Conservation (phyloP, 768 basidiomycete genomes). For the Austroboletus eburneus region DNA sequence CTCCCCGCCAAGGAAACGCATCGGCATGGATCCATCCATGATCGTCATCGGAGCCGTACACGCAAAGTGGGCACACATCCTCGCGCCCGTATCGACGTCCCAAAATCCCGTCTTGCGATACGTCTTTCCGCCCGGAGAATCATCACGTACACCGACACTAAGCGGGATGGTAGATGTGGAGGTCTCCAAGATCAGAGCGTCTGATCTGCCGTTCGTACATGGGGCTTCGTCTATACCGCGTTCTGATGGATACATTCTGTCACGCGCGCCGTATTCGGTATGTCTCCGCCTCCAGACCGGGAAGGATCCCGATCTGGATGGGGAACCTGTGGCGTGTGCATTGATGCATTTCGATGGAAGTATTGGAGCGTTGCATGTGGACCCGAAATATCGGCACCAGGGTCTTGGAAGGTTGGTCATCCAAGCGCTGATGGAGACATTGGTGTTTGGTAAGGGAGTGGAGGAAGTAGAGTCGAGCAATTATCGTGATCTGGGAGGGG, state of each 20-base stretch:
- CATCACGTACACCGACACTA: no score
- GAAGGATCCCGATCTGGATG: not conserved
- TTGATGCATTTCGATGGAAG: slow-evolving; percentile 22
- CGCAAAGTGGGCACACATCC: slow-evolving; percentile 8
- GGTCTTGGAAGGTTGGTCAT: slow-evolving; percentile 15
- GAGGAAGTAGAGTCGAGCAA: not conserved
- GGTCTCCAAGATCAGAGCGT: slow-evolving; percentile 7
- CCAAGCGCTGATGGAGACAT: slow-evolving; percentile 5
- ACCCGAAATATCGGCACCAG: slow-evolving; percentile 3
- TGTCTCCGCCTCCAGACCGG: slow-evolving; percentile 14
- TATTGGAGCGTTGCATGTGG: slow-evolving; percentile 12
- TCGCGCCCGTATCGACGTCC: slow-evolving; percentile 5
- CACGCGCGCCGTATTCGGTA: slow-evolving; percentile 17
- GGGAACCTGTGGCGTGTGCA: slow-evolving; percentile 9
- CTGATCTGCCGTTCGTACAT: slow-evolving; percentile 13
- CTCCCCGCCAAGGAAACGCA: not conserved
- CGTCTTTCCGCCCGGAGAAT: slow-evolving; percentile 1
- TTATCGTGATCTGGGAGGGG: slow-evolving; percentile 16
- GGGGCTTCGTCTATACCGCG: slow-evolving; percentile 10
- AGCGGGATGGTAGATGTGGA: not conserved
- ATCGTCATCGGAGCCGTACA: slow-evolving; percentile 6
- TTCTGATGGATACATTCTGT: slow-evolving; percentile 18
- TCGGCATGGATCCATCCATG: slow-evolving; percentile 9
- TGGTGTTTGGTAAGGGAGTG: slow-evolving; percentile 3
- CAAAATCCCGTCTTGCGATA: slow-evolving; percentile 4